phyloP scores from a whole-genome alignment of 495 filamentous ascomycete genomes.

The Bombardia bombarda region DNA sequence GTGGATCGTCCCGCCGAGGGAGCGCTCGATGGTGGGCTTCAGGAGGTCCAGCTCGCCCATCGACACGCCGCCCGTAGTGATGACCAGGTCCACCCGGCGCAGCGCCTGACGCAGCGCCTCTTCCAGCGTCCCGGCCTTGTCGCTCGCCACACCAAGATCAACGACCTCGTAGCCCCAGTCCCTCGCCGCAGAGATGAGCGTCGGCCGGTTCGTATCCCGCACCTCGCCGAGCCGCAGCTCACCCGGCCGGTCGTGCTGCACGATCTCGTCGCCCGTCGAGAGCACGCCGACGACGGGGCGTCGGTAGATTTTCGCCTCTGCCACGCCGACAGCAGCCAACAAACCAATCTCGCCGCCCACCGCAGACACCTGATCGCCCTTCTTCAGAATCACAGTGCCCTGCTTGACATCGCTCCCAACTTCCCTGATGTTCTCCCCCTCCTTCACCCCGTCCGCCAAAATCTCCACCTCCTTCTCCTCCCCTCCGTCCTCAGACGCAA shows the following conservation, averaged over 20 bases:
- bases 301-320: constrained; percentile 64
- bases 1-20: constrained; percentile 86
- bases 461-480: constrained; percentile 93
- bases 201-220: constrained; percentile 84
- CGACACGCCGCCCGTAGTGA: constrained; percentile 91
- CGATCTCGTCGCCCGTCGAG: constrained; percentile 93
- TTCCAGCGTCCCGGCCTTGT: constrained; percentile 72
- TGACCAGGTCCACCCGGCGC: constrained; percentile 67
- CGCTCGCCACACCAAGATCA: constrained; percentile 81
- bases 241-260: constrained; percentile 59
- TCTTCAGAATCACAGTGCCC: constrained; percentile 59
- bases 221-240: constrained; percentile 72
- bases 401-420: constrained; percentile 77
- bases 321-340: constrained; percentile 73
- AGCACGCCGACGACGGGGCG: constrained; percentile 78
- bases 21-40: constrained; percentile 91
- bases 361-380: constrained; percentile 70
- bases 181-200: constrained; percentile 65
- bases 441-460: constrained; percentile 60
- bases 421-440: constrained; percentile 84
- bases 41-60: constrained; percentile 98
- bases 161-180: constrained; percentile 73
- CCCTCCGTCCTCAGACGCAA: constrained; percentile 59
- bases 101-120: constrained; percentile 65
- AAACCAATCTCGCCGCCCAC: constrained; percentile 87